Evolutionary conservation across 352 stramenopile genomes (phyloP), one percentile per base, ranked within the genome.

Genomic region (Elongisporangium prolatum): DNA sequence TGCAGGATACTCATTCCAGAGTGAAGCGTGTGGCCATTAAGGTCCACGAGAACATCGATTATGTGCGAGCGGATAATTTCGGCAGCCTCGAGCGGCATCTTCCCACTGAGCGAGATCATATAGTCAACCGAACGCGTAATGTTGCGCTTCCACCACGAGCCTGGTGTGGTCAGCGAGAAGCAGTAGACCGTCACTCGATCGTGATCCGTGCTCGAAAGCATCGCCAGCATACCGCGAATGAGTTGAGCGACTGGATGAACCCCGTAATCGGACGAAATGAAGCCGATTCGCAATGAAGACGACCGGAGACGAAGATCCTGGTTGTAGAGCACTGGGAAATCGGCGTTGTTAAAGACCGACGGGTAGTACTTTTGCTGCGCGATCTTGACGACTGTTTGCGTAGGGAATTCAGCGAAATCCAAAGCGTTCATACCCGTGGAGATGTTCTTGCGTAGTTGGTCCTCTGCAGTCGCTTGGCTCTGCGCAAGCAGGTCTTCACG

Each of bases 11-110:
- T 52, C 6, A 96, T 75, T 0, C 85, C 84, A 3, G 75, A 89
- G 57, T 89, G 72, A 3, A 96, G 67, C 21, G 87, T 96, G 70
- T 95, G 82, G 48, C 85, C 87, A 50, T 95, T 93, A 24, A 96
- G 63, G 55, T 96, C 87, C 28, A 96, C 60, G 20, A 96, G 68
- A 6, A 96, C 68, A 63, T 94, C 77, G 54, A 96, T 79, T 16
- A 67, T 52, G 53, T 83, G 70, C 2, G 54, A 68, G 47, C 75
- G 73, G 48, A 93, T 80, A 38, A 78, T 65, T 22, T 59, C 59
- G 7, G 86, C 84, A 0, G 81, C 75, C 22, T 82, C 69, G 1
- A 57, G 6, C 2, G 74, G 50, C 51, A 88, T 77, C 50, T 86
- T 88, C 2, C 81, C 74, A 1, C 69, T 67, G 7, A 92, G 61